These are phyloP conservation scores for Globisporangium okanoganense DNA, from an alignment of 352 stramenopile genomes.

Conservation along the genomic window DNA sequence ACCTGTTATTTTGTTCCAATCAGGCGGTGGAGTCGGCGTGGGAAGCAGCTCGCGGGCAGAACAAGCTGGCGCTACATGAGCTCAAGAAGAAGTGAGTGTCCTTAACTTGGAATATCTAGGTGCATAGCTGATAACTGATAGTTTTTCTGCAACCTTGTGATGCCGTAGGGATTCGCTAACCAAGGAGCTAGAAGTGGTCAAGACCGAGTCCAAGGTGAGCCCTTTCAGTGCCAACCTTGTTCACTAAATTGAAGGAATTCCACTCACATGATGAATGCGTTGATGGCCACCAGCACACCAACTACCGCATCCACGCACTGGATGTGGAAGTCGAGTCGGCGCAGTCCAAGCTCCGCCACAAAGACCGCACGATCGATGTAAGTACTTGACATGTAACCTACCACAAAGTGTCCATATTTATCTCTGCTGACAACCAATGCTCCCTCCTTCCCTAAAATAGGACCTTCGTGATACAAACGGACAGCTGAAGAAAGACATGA, in stretches of 20 bases:
- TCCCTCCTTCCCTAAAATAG: neutral
- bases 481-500: constrained; percentile 62
- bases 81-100: constrained; percentile 69
- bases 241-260: neutral
- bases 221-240: neutral
- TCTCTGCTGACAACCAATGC: neutral
- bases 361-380: constrained; percentile 62
- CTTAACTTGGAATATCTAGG: neutral
- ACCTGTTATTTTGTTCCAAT: neutral
- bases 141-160: too few species aligned
- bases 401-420: neutral
- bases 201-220: constrained; percentile 58
- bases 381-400: neutral
- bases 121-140: neutral
- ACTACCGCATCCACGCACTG: constrained; percentile 66
- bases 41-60: constrained; percentile 73
- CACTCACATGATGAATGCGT: neutral
- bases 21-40: constrained; percentile 76
- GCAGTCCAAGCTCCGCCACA: constrained; percentile 69
- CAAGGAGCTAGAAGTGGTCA: constrained; percentile 64
- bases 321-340: constrained; percentile 75
- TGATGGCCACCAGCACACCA: constrained; percentile 39
- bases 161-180: constrained; percentile 44
- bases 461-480: constrained; percentile 65
- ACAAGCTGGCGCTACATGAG: constrained; percentile 70